Percentiles rank a stretch among this genome's conserved stretches.
Evolutionary conservation across 2,329 filamentous ascomycete genomes (phyloP).

Genomic region (Parastagonospora avenae): DNA sequence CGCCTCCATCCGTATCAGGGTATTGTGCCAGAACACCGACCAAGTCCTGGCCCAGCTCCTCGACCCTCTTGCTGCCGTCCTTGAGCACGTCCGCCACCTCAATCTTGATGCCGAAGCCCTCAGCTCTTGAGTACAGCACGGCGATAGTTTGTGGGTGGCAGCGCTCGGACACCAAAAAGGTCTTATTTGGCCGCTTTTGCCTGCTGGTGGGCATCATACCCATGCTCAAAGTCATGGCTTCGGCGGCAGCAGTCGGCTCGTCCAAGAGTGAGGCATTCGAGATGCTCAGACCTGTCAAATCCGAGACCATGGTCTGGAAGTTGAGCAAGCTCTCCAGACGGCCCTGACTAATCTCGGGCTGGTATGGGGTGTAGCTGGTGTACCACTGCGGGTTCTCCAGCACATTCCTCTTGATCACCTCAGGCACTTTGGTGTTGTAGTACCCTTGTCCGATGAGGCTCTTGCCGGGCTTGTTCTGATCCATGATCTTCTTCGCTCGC

Average conservation of each 20-base stretch:
- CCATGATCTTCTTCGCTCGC: conserved; percentile 60
- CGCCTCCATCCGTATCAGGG: conserved; percentile 83
- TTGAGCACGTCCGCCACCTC: conserved; percentile 73
- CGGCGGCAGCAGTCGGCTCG: conserved; percentile 88
- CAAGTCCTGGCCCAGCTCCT: conserved; percentile 77
- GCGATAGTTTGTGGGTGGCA: conserved; percentile 86
- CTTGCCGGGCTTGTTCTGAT: conserved; percentile 65
- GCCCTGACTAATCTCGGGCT: conserved; percentile 96
- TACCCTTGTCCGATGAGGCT: conserved; percentile 88
- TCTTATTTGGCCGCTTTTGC: conserved; percentile 76
- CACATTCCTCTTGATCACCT: conserved; percentile 91
- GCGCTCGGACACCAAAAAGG: conserved; percentile 80
- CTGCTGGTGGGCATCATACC: conserved; percentile 73
- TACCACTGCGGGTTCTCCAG: conserved; percentile 96
- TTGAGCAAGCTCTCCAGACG: conserved; percentile 90
- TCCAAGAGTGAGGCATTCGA: conserved; percentile 91
- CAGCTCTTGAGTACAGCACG: conserved; percentile 81
- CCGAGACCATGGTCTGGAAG: conserved; percentile 91
- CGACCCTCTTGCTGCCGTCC: conserved; percentile 67
- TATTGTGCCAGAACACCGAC: conserved; percentile 95
- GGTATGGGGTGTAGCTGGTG: conserved; percentile 96
- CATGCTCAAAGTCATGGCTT: conserved; percentile 93
- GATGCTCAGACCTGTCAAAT: conserved; percentile 84
- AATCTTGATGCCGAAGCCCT: conserved; percentile 88
- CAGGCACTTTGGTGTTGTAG: conserved; percentile 81